These are phyloP conservation scores for Exserohilum rostratum DNA, from an alignment of 2,329 filamentous ascomycete genomes.

Conservation along the genomic window DNA sequence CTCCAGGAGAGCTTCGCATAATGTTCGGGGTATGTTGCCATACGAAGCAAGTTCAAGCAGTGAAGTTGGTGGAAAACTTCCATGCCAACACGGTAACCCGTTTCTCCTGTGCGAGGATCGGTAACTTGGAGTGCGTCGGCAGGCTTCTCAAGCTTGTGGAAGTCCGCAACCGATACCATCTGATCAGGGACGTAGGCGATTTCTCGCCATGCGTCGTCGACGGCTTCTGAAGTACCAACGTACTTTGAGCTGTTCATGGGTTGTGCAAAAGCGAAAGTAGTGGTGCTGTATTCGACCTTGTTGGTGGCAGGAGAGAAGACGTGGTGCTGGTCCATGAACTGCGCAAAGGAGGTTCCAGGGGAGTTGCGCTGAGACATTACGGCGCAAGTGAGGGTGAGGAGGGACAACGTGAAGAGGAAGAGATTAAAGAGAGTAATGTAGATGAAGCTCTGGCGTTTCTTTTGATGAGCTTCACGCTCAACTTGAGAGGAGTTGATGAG, in stretches of 20 bases:
- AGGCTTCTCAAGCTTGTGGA: constrained; percentile 60
- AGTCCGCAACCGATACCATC: constrained; percentile 63
- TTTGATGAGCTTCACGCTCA: constrained; percentile 26
- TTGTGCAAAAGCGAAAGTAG: constrained; percentile 35
- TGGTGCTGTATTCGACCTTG: constrained; percentile 34
- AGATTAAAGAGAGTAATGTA: constrained; percentile 43
- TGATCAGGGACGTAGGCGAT: constrained; percentile 66
- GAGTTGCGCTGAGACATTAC: constrained; percentile 39
- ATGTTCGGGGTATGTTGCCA: constrained; percentile 43
- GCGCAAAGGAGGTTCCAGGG: constrained; percentile 32
- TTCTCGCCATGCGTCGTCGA: constrained; percentile 64
- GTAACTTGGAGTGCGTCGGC: constrained; percentile 61
- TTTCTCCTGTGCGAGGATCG: constrained; percentile 61
- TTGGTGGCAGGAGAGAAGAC: constrained; percentile 42
- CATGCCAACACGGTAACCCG: constrained; percentile 65
- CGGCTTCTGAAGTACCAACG: constrained; percentile 62
- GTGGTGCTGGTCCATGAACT: constrained; percentile 41
- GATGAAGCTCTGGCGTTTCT: constrained; percentile 28
- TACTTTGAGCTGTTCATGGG: constrained; percentile 50
- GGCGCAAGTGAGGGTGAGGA: constrained; percentile 38
- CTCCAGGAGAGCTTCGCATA: constrained; percentile 37
- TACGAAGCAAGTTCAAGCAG: constrained; percentile 46
- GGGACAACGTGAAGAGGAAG: constrained; percentile 41
- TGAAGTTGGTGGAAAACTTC: constrained; percentile 62
- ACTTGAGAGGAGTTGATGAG: constrained; percentile 34